Conservation (phyloP, 768 basidiomycete genomes). For the Boletus fagicola region DNA sequence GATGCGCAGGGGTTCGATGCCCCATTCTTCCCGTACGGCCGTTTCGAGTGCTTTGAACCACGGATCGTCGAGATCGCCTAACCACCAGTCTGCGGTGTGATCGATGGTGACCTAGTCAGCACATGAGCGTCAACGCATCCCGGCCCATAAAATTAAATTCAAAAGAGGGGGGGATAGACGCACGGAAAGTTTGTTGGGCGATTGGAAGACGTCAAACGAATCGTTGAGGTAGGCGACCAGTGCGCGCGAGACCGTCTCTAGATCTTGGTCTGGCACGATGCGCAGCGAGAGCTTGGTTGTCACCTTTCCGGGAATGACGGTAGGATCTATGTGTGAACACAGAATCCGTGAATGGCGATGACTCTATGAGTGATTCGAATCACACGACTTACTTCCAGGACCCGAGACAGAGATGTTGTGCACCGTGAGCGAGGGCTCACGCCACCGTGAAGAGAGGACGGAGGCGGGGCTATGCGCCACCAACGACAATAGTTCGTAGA, state of each 20-base stretch:
- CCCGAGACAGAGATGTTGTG: conserved; percentile 84
- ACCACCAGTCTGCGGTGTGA: conserved; percentile 94
- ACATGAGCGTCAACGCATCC: neutral
- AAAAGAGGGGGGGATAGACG: neutral
- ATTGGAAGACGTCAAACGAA: conserved; percentile 58
- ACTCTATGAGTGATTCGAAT: neutral
- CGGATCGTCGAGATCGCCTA: conserved; percentile 78
- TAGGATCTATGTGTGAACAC: conserved; percentile 53
- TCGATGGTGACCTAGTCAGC: conserved; percentile 64
- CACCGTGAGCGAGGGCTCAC: conserved; percentile 86
- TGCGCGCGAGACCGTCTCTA: conserved; percentile 62
- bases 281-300: conserved; percentile 86
- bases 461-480: conserved; percentile 68
- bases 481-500: conserved; percentile 67
- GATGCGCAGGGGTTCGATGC: conserved; percentile 77
- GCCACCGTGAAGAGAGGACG: conserved; percentile 76
- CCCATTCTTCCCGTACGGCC: conserved; percentile 87
- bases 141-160: neutral
- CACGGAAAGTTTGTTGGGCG: conserved; percentile 74
- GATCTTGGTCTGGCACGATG: conserved; percentile 90
- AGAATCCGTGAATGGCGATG: neutral
- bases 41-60: conserved; percentile 87
- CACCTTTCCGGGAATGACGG: conserved; percentile 85
- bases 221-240: conserved; percentile 57
- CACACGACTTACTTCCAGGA: conserved; percentile 57